Conservation (phyloP, 768 basidiomycete genomes). For the Tulasnella sp. region DNA sequence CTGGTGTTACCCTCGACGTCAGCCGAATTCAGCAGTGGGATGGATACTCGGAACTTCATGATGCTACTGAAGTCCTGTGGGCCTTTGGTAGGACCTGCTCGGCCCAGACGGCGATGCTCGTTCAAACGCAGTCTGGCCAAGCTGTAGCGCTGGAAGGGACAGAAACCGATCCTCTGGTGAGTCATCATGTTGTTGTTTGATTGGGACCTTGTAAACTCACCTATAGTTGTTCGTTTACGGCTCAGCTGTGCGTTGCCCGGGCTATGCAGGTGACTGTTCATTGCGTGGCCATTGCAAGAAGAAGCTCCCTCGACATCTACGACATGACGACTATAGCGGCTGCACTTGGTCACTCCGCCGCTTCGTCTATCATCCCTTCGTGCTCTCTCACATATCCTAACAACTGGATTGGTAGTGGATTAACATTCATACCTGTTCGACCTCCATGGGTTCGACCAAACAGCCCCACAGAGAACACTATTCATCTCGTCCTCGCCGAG, state of each 20-base stretch:
- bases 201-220: not conserved
- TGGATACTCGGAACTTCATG: too few species aligned
- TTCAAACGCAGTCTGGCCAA: not conserved
- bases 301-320: not conserved
- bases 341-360: too few species aligned
- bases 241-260: not conserved
- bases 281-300: not conserved
- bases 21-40: too few species aligned
- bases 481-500: not conserved
- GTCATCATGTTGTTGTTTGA: not conserved
- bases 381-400: not conserved
- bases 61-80: too few species aligned
- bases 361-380: not conserved
- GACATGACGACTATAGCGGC: too few species aligned
- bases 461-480: not conserved
- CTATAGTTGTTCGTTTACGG: not conserved
- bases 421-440: not conserved
- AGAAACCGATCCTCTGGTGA: not conserved
- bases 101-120: not conserved
- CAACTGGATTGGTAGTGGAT: not conserved
- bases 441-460: not conserved
- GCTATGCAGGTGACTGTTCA: not conserved
- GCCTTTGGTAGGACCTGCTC: not conserved
- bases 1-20: too few species aligned
- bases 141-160: not conserved